Evolutionary conservation across 192 early-diverging fungal genomes (phyloP), one percentile per base, ranked within the genome.

Genomic region (Tieghemiomyces parasiticus): DNA sequence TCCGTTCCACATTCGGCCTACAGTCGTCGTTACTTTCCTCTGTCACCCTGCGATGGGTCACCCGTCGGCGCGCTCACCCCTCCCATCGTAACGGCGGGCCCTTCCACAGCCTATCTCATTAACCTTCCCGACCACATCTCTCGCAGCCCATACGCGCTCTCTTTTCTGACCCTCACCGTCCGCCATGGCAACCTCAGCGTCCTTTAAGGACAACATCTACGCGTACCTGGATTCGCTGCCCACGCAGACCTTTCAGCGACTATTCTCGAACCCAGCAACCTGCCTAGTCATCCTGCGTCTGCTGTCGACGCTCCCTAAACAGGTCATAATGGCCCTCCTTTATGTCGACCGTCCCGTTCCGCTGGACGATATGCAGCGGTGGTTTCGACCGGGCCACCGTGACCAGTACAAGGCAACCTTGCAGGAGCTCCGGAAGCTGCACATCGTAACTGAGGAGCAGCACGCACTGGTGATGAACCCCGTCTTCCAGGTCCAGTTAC

Each of bases 221-320:
- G 87, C 87, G 46, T 87, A 87, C 61, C 75, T 89, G 1, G 85
- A 89, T 65, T 81, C 81, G 6, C 78, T 97, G 35, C 87, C 89
- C 1, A 67, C 75, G 28, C 71, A 76, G 60, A 91, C 85, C 31
- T 82, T 89, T 65, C 78, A 84, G 29, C 70, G 82, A 0, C 76
- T 97, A 26, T 97, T 91, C 62, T 74, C 82, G 35, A 88, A 89
- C 49, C 91, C 94, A 12, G 88, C 92, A 33, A 93, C 94, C 61
- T 95, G 91, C 67, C 79, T 95, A 29, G 91, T 90, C 25, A 86
- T 93, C 44, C 89, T 95, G 52, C 78, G 92, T 63, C 79, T 97
- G 2, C 76, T 97, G 29, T 89, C 89, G 30, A 80, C 85, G 32
- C 72, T 95, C 3, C 86, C 86, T 33, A 88, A 88, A 64, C 92